phyloP scores from a whole-genome alignment of 1,139 yeast genomes.

The Keqinozyma sinolaborantium region DNA sequence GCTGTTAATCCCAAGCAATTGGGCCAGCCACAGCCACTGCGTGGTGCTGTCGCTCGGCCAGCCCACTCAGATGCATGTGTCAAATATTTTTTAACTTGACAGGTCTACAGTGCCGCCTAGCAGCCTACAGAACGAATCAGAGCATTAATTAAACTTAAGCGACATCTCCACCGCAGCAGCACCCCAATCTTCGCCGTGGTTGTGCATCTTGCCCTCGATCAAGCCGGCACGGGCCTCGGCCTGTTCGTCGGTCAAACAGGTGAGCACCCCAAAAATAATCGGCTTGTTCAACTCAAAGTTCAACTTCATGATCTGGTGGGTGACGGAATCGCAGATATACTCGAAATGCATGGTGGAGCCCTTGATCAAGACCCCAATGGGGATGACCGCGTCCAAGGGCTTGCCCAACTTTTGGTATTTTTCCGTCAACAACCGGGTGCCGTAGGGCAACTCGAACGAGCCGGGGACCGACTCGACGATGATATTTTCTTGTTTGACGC shows the following conservation, averaged over 20 bases:
- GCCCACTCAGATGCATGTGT: no score
- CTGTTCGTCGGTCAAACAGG: constrained; percentile 91
- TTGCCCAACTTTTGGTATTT: constrained; percentile 41
- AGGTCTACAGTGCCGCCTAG: not conserved
- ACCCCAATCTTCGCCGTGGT: constrained; percentile 98
- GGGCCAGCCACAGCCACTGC: no score
- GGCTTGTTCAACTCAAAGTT: constrained; percentile 74
- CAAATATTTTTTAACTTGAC: not conserved
- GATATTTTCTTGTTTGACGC: constrained; percentile 76
- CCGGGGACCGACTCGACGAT: constrained; percentile 88
- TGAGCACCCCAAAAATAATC: constrained; percentile 87
- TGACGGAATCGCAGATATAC: constrained; percentile 88
- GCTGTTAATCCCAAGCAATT: no score
- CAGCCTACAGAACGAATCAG: no score
- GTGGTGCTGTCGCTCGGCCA: no score
- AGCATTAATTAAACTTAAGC: constrained; percentile 35
- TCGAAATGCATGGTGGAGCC: constrained; percentile 98
- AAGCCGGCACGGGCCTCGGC: constrained; percentile 94
- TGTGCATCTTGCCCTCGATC: constrained; percentile 69
- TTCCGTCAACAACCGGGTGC: constrained; percentile 53
- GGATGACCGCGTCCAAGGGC: constrained; percentile 80
- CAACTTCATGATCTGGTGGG: constrained; percentile 80
- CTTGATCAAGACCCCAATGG: constrained; percentile 92
- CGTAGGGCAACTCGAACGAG: constrained; percentile 88
- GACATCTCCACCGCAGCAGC: constrained; percentile 99